Base-by-base conservation (phyloP, 306 rosid species). In the Castanopsis chinensis region DNA sequence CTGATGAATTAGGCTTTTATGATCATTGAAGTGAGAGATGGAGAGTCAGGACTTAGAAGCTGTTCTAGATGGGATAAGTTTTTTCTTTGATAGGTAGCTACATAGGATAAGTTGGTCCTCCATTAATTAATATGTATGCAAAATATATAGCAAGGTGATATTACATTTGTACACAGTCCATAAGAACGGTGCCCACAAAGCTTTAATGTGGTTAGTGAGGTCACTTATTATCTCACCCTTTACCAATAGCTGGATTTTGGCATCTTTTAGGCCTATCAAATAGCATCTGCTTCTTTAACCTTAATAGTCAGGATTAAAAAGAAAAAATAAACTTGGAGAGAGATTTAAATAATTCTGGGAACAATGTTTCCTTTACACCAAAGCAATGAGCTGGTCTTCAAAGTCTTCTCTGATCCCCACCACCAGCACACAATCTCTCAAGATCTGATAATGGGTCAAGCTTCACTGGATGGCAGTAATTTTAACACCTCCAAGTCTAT, bases 301-400 rank as follows among this genome's bases (percentile, higher is more conserved):
- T 84, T 61, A 53, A 30, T 30, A 28, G 12, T 2, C n/a, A 64
- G 30, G 14, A 5, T 6, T 64, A 14, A 25, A 19, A 49, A 3
- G 45, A 11, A 65, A 17, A 41, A 25, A 25, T 1, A 25, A 33
- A 6, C 71, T 3, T 2, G 45, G 51, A 65, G 71, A 65, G 25
- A 12, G 14, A 5, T 57, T 71, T 58, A 54, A 76, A 59, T 61
- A 73, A 19, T 49, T 45, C 37, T 27, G 35, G 18, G 27, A 7
- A 80, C 20, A 71, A 86, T 87, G 91, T 86, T 86, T 81, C 96
- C 96, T 89, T 89, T 83, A 83, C 90, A 89, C 76, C 90, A 80
- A 79, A 83, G 93, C 88, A 79, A 86, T 60, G 85, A 91, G 87
- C 82, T 86, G 91, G 85, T 89, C 71, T 89, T 89, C 63, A 85